A percentile compares a stretch with the other conserved stretches of the same genome.
phyloP scores from a whole-genome alignment of 2,329 filamentous ascomycete genomes.

The Pyricularia pennisetigena region DNA sequence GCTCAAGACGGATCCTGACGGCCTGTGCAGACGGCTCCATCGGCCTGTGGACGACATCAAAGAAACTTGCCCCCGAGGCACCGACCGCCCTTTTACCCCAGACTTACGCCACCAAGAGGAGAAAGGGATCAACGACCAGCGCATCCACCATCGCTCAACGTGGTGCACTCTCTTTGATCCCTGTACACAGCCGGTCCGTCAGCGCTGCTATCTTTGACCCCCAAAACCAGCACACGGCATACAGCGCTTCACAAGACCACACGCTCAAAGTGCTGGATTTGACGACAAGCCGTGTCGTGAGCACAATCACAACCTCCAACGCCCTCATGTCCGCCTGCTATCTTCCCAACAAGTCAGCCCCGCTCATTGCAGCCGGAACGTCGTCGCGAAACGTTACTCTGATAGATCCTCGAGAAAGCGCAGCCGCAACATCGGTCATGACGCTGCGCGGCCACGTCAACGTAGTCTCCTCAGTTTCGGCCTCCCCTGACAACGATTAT shows the following conservation, averaged over 20 bases:
- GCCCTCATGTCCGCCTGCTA: constrained; percentile 72
- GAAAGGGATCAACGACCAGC: constrained; percentile 53
- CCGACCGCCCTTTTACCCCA: constrained; percentile 60
- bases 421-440: constrained; percentile 72
- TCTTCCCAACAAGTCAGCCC: constrained; percentile 50
- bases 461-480: constrained; percentile 42
- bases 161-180: constrained; percentile 67
- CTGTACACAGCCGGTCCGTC: constrained; percentile 63
- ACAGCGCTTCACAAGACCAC: constrained; percentile 87
- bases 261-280: constrained; percentile 86
- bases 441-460: constrained; percentile 88
- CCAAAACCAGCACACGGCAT: constrained; percentile 68
- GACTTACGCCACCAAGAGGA: constrained; percentile 61
- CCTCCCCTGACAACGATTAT: constrained; percentile 58
- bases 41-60: constrained; percentile 81
- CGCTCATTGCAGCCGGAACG: constrained; percentile 62
- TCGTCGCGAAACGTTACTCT: constrained; percentile 81
- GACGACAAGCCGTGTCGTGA: constrained; percentile 67
- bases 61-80: constrained; percentile 64
- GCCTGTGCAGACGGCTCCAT: constrained; percentile 75
- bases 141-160: constrained; percentile 46
- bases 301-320: constrained; percentile 74
- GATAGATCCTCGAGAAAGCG: constrained; percentile 64
- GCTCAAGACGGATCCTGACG: constrained; percentile 70
- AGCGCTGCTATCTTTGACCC: constrained; percentile 79